phyloP scores from a whole-genome alignment of 345 rosid species.

The Lepidium africanum region DNA sequence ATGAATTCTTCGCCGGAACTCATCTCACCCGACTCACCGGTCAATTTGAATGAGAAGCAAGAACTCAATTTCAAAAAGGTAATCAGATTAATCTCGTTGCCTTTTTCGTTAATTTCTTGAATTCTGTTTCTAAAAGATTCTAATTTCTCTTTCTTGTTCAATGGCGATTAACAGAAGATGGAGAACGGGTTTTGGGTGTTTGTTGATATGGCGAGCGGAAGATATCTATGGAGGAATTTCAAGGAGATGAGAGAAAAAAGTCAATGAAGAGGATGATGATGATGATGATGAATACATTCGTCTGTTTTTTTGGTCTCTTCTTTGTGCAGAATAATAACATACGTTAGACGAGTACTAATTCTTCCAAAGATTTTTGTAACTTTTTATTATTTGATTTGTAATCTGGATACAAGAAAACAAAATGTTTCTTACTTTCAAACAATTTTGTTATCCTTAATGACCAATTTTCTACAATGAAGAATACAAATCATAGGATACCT shows the following conservation, averaged over 20 bases:
- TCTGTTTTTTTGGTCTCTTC: neutral
- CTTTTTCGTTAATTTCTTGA: neutral
- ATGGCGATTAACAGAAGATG: conserved; percentile 35
- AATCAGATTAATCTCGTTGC: neutral
- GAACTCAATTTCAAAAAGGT: conserved; percentile 50
- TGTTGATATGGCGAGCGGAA: conserved; percentile 90
- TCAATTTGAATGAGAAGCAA: conserved; percentile 38
- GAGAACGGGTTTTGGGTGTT: conserved; percentile 75
- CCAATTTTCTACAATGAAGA: neutral
- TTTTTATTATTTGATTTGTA: conserved; percentile 17
- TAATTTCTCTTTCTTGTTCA: neutral
- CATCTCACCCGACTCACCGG: conserved; percentile 28
- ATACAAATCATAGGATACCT: neutral
- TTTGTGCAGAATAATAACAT: conserved; percentile 11
- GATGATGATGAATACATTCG: neutral
- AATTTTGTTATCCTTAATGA: neutral
- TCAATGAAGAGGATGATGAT: conserved; percentile 10
- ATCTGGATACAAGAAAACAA: neutral
- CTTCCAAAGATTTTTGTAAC: neutral
- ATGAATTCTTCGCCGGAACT: conserved; percentile 52
- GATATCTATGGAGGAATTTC: conserved; percentile 72
- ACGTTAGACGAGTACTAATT: conserved; percentile 2
- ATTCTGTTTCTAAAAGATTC: neutral
- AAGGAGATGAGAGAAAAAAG: conserved; percentile 38
- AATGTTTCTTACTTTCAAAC: neutral